These are phyloP conservation scores for Miscanthus sacchariflorus DNA, from an alignment of 202 grass and related monocot genomes.

Conservation along the genomic window DNA sequence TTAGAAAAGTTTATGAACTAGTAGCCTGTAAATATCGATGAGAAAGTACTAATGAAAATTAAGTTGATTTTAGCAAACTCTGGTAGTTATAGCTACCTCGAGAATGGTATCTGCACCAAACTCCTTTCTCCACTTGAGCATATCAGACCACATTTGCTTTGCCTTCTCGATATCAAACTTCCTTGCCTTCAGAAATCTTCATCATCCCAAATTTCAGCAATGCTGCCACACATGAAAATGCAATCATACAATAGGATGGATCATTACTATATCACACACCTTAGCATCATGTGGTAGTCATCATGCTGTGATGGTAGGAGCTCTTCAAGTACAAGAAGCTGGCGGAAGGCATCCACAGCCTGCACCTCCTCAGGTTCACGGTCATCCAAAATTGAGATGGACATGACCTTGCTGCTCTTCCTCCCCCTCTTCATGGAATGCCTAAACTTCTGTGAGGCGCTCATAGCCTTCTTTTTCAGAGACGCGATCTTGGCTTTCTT, in stretches of 20 bases:
- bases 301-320: constrained; percentile 86
- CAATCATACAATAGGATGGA: neutral
- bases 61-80: constrained; percentile 5
- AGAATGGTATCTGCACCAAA: constrained; percentile 83
- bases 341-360: constrained; percentile 91
- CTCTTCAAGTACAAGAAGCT: constrained; percentile 93
- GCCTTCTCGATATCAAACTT: constrained; percentile 93
- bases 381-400: constrained; percentile 82
- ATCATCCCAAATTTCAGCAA: constrained; percentile 36
- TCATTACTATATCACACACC: constrained; percentile 49
- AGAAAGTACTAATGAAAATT: constrained; percentile 8
- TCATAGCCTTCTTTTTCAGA: constrained; percentile 79
- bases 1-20: neutral
- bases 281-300: constrained; percentile 97
- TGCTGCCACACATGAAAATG: constrained; percentile 20
- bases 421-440: constrained; percentile 84
- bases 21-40: neutral
- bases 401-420: constrained; percentile 97
- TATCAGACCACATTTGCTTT: constrained; percentile 97
- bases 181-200: constrained; percentile 88
- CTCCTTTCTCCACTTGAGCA: constrained; percentile 97
- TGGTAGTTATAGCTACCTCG: constrained; percentile 55
- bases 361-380: constrained; percentile 87
- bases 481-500: constrained; percentile 70
- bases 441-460: constrained; percentile 83